Conservation (phyloP, 2,329 filamentous ascomycete genomes). For the Alternaria solani region DNA sequence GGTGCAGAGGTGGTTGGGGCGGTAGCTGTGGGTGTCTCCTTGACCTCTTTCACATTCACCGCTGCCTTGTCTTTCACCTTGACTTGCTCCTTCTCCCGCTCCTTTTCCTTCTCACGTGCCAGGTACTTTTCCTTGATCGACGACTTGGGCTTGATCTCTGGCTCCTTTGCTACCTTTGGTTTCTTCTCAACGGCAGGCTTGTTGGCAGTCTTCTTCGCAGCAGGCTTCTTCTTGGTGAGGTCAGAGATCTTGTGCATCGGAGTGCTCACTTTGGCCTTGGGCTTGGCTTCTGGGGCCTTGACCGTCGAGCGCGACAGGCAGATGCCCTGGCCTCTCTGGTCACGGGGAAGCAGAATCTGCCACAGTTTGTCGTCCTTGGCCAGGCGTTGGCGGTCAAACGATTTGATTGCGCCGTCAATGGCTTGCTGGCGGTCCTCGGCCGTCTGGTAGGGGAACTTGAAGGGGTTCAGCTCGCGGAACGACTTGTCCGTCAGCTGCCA, state of each 20-base stretch:
- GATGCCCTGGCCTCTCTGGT: slow-evolving; percentile 69
- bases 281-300: slow-evolving; percentile 48
- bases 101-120: slow-evolving; percentile 32
- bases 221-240: slow-evolving; percentile 55
- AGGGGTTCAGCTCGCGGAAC: slow-evolving; percentile 69
- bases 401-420: slow-evolving; percentile 68
- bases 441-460: slow-evolving; percentile 66
- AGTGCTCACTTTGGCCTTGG: slow-evolving; percentile 47
- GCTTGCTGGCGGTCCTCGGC: slow-evolving; percentile 65
- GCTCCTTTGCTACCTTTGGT: slow-evolving; percentile 20
- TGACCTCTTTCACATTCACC: slow-evolving; percentile 36
- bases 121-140: slow-evolving; percentile 37
- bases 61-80: slow-evolving; percentile 33
- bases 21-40: slow-evolving; percentile 29
- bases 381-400: slow-evolving; percentile 69
- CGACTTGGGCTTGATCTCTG: slow-evolving; percentile 33
- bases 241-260: slow-evolving; percentile 50
- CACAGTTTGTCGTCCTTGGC: slow-evolving; percentile 68
- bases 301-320: slow-evolving; percentile 67
- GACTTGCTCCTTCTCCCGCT: slow-evolving; percentile 36
- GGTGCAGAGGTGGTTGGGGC: slow-evolving; percentile 22
- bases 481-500: slow-evolving; percentile 63
- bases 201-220: slow-evolving; percentile 53
- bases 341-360: slow-evolving; percentile 67
- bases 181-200: slow-evolving; percentile 50